A percentile compares a stretch with the other conserved stretches of the same genome.
phyloP scores from a whole-genome alignment of 139 green algal species.

The Tetraselmis striata region DNA sequence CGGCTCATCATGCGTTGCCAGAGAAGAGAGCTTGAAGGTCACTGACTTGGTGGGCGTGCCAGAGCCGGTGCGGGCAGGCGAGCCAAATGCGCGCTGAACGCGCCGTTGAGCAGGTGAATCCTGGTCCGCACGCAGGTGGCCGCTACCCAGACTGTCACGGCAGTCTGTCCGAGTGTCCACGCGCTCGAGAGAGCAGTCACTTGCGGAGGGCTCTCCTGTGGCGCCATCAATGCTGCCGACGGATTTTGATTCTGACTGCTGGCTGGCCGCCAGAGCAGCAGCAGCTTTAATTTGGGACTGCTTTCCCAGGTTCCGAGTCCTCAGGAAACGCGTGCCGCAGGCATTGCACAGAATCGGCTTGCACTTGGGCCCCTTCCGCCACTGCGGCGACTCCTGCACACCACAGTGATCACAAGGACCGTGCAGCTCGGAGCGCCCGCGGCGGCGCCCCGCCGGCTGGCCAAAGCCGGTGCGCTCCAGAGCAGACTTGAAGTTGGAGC shows the following conservation, averaged over 20 bases:
- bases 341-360: slow-evolving; percentile 56
- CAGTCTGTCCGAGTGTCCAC: too few relatives aligned
- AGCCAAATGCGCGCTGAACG: background rate
- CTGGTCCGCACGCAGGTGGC: too few relatives aligned
- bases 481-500: background rate
- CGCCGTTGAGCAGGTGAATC: background rate
- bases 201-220: background rate
- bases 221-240: background rate
- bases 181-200: too few relatives aligned
- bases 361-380: slow-evolving; percentile 39
- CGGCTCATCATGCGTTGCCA: too few relatives aligned
- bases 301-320: slow-evolving; percentile 26
- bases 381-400: slow-evolving; percentile 34
- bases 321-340: slow-evolving; percentile 47
- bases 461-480: background rate
- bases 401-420: slow-evolving; percentile 27
- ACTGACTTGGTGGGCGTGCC: background rate
- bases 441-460: background rate
- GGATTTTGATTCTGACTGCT: too few relatives aligned
- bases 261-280: background rate
- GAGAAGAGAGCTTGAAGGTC: background rate
- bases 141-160: too few relatives aligned
- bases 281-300: background rate
- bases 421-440: slow-evolving; percentile 6
- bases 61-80: background rate